Base-by-base conservation (phyloP, 2,329 filamentous ascomycete genomes). In the Ceratocystis diversiconidia region DNA sequence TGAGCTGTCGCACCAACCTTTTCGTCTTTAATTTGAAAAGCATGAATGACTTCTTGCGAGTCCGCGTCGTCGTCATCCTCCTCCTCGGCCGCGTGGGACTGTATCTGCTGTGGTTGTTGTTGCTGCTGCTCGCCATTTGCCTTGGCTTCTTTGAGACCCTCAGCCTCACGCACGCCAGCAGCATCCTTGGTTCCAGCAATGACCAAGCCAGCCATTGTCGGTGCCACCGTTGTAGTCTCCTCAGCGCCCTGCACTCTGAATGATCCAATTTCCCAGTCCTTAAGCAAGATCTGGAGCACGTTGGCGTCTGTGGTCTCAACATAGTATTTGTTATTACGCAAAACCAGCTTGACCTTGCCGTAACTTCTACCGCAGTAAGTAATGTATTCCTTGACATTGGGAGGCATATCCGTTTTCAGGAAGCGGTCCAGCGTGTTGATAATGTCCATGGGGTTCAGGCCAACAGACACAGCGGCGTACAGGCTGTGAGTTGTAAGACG, bases 151-250 rank as follows among this genome's bases (percentile, higher is more conserved):
- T n/a, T 64, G n/a, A 69, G 67, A 5, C 66, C 64, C 19, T 77
- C 74, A 5, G 88, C 87, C 74, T 96, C 89, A 71, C 87, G 88
- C 15, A 92, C 85, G 67, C 91, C 92, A 43, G 90, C 92, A 3
- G 94, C 92, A 75, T 95, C 89, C 72, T 91, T 94, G 0, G 94
- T 97, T 65, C 94, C 94, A 0, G 92, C 90, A 73, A 99, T 99
- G 52, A 95, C 90, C 65, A 97, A 79, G 0, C 86, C 89, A 5
- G 85, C 88, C 79, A 95, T 89, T 72, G 91, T 94, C 0, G 92
- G 90, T 4, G 92, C 92, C 60, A 85, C 86, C 62, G 88, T 87
- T 48, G 88, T 89, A 8, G 87, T 90, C 64, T 88, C 88, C 17
- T 80, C 79, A 8, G 80, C 79, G 15, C 84, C 84, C 68, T 95